A percentile compares a stretch with the other conserved stretches of the same genome.
Conservation (phyloP, 495 filamentous ascomycete genomes). For the Aspergillus affinis region DNA sequence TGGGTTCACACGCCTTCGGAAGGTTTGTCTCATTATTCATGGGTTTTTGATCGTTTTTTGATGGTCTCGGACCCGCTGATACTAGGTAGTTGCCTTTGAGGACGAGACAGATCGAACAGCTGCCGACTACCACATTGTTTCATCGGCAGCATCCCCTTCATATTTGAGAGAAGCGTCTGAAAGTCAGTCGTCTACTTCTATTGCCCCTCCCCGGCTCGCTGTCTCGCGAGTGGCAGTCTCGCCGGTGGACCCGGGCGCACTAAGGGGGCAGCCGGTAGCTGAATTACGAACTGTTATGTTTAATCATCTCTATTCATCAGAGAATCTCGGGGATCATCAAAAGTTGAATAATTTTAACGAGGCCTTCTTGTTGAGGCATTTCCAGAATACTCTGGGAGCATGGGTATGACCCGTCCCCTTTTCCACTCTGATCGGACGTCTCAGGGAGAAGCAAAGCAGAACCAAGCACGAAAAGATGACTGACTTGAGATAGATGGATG, state of each 20-base stretch:
- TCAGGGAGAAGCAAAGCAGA: background rate
- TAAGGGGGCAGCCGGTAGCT: background rate
- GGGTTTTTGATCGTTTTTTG: background rate
- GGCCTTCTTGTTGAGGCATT: slow-evolving; percentile 43
- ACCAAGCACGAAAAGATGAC: slow-evolving; percentile 4
- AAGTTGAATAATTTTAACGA: slow-evolving; percentile 37
- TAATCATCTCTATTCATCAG: slow-evolving; percentile 20
- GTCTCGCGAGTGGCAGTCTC: slow-evolving; percentile 2
- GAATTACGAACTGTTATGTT: slow-evolving; percentile 13
- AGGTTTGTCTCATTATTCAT: slow-evolving; percentile 18
- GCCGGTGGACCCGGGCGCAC: background rate
- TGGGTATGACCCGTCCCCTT: slow-evolving; percentile 29
- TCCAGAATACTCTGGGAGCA: slow-evolving; percentile 36
- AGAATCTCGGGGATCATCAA: slow-evolving; percentile 23
- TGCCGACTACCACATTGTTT: slow-evolving; percentile 40
- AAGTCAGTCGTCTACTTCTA: slow-evolving; percentile 28
- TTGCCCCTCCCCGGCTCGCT: slow-evolving; percentile 22
- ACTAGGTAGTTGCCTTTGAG: slow-evolving; percentile 36
- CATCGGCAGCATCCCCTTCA: slow-evolving; percentile 20
- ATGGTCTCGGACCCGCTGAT: background rate
- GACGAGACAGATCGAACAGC: slow-evolving; percentile 45
- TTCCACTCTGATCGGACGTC: background rate
- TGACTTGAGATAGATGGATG: slow-evolving; percentile 30
- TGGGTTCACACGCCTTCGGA: slow-evolving; percentile 37
- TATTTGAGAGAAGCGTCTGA: slow-evolving; percentile 27